These are phyloP conservation scores for Yamadazyma aaseri DNA, from an alignment of 1,139 yeast genomes.

Conservation along the genomic window DNA sequence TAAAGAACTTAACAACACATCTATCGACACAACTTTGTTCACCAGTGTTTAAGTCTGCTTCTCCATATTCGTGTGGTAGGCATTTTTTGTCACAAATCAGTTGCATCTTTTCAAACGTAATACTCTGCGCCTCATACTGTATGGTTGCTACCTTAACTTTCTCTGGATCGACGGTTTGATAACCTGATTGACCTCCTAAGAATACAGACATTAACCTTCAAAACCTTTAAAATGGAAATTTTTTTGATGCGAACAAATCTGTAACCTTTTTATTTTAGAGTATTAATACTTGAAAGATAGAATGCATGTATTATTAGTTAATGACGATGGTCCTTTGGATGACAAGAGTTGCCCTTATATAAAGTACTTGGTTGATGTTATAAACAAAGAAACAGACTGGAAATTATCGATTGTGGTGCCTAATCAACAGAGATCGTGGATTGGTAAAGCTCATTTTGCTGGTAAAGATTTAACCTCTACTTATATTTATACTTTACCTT, in stretches of 20 bases:
- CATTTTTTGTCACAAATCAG: conserved; percentile 67
- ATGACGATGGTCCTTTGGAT: conserved; percentile 95
- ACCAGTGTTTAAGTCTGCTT: conserved; percentile 75
- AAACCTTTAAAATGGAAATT: conserved; percentile 5
- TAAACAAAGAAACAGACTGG: conserved; percentile 72
- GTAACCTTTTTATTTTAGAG: background rate
- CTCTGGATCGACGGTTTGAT: conserved; percentile 58
- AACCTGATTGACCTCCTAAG: conserved; percentile 47
- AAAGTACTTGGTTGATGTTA: conserved; percentile 73
- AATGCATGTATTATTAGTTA: conserved; percentile 61
- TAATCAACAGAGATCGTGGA: conserved; percentile 83
- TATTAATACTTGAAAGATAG: no score
- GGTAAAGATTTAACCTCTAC: conserved; percentile 71
- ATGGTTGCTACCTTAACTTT: conserved; percentile 69
- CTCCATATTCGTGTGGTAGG: conserved; percentile 72
- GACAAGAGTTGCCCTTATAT: conserved; percentile 82
- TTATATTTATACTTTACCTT: conserved; percentile 56
- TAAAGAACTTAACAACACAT: conserved; percentile 73
- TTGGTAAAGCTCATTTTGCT: conserved; percentile 94
- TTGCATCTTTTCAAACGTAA: conserved; percentile 62
- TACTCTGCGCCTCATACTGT: conserved; percentile 71
- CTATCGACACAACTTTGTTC: conserved; percentile 74
- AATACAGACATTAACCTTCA: conserved; percentile 58
- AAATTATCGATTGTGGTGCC: conserved; percentile 83
- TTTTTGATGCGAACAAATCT: conserved; percentile 5